A percentile compares a stretch with the other conserved stretches of the same genome.
Evolutionary conservation across 2,329 filamentous ascomycete genomes (phyloP).

Genomic region (Curvularia hawaiiensis): DNA sequence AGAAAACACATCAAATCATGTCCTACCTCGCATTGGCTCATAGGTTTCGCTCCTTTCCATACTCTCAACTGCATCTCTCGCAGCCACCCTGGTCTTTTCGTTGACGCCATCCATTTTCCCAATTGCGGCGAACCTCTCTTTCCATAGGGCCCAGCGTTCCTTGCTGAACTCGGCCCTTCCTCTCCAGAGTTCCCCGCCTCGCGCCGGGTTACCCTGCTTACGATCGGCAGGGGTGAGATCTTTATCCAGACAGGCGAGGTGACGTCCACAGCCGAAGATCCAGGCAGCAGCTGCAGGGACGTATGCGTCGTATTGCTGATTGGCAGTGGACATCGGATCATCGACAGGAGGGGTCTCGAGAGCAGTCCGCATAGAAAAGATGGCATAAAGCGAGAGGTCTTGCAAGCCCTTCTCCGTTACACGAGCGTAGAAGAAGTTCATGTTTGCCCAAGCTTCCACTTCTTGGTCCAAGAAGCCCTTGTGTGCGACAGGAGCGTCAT

Average conservation of each 20-base stretch:
- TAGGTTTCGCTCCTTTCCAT: constrained; percentile 40
- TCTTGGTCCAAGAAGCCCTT: constrained; percentile 28
- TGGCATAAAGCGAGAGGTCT: constrained; percentile 31
- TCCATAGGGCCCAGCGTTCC: constrained; percentile 42
- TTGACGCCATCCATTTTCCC: constrained; percentile 25
- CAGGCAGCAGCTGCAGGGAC: constrained; percentile 41
- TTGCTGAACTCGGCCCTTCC: constrained; percentile 39
- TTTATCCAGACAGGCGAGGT: constrained; percentile 30
- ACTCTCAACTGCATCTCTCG: constrained; percentile 29
- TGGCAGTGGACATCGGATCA: constrained; percentile 22
- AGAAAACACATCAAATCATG: background rate
- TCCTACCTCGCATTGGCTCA: constrained; percentile 4
- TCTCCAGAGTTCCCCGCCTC: constrained; percentile 37
- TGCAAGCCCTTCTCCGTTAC: constrained; percentile 23
- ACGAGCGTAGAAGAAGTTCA: constrained; percentile 40
- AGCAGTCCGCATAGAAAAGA: constrained; percentile 37
- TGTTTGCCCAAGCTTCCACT: constrained; percentile 38
- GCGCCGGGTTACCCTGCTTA: constrained; percentile 38
- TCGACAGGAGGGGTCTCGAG: constrained; percentile 31
- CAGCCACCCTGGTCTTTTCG: constrained; percentile 30
- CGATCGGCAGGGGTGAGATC: constrained; percentile 36
- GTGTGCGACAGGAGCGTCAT: constrained; percentile 32
- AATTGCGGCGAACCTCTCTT: constrained; percentile 36
- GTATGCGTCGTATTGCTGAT: constrained; percentile 32
- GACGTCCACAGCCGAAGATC: constrained; percentile 29